Percentiles rank a stretch among this genome's conserved stretches.
Conservation (phyloP, 2,329 filamentous ascomycete species). For the Stachybotrys chlorohalonatus region DNA sequence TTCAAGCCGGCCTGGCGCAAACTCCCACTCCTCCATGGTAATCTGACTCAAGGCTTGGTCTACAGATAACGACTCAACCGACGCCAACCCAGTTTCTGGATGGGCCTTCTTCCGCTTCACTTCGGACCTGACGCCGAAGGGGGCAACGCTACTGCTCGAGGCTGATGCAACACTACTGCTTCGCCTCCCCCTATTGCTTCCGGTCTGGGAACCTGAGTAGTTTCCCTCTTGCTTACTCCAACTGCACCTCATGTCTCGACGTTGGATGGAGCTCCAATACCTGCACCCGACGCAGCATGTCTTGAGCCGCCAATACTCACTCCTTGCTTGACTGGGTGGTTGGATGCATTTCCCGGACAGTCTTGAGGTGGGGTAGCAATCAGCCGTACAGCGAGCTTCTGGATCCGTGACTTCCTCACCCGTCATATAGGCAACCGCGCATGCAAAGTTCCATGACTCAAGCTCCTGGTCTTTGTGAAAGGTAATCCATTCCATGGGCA, state of each 20-base stretch:
- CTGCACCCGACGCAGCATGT: slow-evolving; percentile 20
- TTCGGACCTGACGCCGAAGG: no score
- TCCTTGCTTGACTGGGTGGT: slow-evolving; percentile 11
- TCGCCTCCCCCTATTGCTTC: no score
- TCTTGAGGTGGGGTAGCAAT: slow-evolving; percentile 4
- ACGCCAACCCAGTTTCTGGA: no score
- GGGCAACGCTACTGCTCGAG: no score
- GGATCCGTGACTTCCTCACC: slow-evolving; percentile 15
- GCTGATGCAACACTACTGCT: no score
- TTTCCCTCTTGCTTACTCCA: slow-evolving; percentile 6
- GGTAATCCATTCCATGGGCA: slow-evolving; percentile 16
- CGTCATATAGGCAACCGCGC: slow-evolving; percentile 20
- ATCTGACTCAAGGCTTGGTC: slow-evolving; percentile 5
- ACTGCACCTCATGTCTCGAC: slow-evolving; percentile 15
- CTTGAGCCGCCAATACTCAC: slow-evolving; percentile 5
- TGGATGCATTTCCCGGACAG: slow-evolving; percentile 18
- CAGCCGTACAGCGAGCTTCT: slow-evolving; percentile 6
- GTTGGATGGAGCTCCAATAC: slow-evolving; percentile 16
- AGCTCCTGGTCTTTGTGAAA: slow-evolving; percentile 11
- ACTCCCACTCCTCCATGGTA: slow-evolving; percentile 35
- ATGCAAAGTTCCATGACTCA: slow-evolving; percentile 14
- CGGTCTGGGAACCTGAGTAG: no score
- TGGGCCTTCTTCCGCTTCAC: no score
- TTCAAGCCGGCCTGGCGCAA: slow-evolving; percentile 28
- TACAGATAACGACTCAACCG: background rate